A percentile compares a stretch with the other conserved stretches of the same genome.
Evolutionary conservation across 2,329 filamentous ascomycete genomes (phyloP).

Genomic region (Neurospora crassa): DNA sequence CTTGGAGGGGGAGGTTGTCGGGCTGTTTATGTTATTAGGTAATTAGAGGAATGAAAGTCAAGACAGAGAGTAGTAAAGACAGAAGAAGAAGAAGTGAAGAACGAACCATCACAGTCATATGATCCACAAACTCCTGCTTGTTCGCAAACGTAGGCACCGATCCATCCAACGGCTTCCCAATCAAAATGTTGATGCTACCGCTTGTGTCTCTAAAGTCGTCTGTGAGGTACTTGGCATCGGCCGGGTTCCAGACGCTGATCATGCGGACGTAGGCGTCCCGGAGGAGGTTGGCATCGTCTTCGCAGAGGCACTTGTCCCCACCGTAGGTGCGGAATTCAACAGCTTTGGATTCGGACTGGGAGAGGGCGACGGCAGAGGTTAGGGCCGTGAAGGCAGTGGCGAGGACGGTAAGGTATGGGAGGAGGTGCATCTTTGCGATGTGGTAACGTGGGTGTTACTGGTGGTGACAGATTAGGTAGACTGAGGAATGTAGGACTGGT

Average conservation of each 20-base stretch:
- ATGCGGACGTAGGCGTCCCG: constrained; percentile 14
- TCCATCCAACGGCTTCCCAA: constrained; percentile 19
- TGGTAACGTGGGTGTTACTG: not conserved
- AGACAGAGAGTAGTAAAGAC: not conserved
- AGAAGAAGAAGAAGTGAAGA: not conserved
- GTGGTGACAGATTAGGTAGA: not conserved
- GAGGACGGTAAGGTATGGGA: not conserved
- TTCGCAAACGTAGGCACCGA: constrained; percentile 21
- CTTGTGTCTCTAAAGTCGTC: constrained; percentile 23
- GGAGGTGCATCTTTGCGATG: not conserved
- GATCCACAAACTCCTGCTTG: constrained; percentile 22
- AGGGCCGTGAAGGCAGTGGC: not conserved
- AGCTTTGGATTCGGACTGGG: not conserved
- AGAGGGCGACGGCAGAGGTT: not conserved
- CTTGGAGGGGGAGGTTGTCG: constrained; percentile 20
- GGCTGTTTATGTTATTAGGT: constrained; percentile 11
- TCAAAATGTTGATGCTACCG: constrained; percentile 25
- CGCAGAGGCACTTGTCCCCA: constrained; percentile 8
- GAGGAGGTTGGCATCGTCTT: constrained; percentile 9
- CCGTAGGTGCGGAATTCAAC: not conserved
- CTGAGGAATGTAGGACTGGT: not conserved
- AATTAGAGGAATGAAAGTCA: no score
- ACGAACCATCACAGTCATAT: constrained; percentile 9
- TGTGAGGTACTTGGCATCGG: constrained; percentile 16
- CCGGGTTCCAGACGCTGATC: constrained; percentile 13